phyloP scores from a whole-genome alignment of 805 yeast species.

The Wickerhamiella azyma region DNA sequence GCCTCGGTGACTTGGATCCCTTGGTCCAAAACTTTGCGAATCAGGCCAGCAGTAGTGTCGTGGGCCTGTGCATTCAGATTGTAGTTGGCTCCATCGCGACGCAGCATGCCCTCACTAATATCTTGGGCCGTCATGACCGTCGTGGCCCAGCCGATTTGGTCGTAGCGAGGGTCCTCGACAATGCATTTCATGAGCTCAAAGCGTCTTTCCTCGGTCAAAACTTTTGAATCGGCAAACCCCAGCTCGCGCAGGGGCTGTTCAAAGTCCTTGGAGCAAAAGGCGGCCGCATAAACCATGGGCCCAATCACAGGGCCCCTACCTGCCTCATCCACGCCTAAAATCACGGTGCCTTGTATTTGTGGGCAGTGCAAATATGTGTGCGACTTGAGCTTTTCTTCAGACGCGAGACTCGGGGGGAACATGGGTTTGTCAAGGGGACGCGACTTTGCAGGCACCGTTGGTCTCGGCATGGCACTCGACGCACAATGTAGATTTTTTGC shows the following conservation, averaged over 20 bases:
- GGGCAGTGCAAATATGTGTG: constrained; percentile 19
- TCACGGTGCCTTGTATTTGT: constrained; percentile 18
- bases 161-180: constrained; percentile 35
- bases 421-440: neutral
- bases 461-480: constrained; percentile 32
- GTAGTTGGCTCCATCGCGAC: constrained; percentile 39
- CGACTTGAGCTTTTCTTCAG: constrained; percentile 12
- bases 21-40: constrained; percentile 44
- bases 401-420: constrained; percentile 19
- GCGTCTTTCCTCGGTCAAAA: constrained; percentile 60
- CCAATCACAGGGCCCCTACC: constrained; percentile 98
- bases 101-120: constrained; percentile 78
- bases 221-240: constrained; percentile 91
- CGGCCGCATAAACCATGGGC: constrained; percentile 91
- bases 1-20: constrained; percentile 58
- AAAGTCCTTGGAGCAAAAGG: constrained; percentile 54
- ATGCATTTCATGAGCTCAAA: constrained; percentile 45
- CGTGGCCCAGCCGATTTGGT: constrained; percentile 72
- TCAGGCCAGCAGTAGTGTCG: constrained; percentile 75
- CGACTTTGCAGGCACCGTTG: neutral
- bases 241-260: constrained; percentile 37
- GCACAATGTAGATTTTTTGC: constrained; percentile 35
- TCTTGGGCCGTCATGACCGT: constrained; percentile 76
- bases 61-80: constrained; percentile 95
- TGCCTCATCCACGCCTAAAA: constrained; percentile 94